These are phyloP conservation scores for Schizonepeta tenuifolia DNA, from an alignment of 257 asterid species.

Conservation along the genomic window DNA sequence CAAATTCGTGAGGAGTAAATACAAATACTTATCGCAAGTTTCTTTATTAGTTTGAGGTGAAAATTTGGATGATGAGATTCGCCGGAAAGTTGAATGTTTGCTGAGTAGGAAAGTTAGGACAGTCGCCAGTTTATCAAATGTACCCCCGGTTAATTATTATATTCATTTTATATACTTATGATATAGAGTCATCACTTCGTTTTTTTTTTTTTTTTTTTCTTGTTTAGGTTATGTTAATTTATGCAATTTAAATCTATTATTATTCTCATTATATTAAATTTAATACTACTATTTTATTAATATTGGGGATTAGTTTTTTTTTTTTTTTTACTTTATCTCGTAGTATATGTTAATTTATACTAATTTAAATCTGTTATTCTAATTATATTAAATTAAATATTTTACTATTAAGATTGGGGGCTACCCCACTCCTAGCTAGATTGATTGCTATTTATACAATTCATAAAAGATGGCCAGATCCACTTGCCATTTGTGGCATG, in stretches of 20 bases:
- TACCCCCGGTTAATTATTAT: not conserved
- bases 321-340: no score
- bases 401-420: no score
- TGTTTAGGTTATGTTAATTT: no score
- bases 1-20: not conserved
- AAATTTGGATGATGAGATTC: not conserved
- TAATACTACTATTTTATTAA: no score
- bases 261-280: no score
- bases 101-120: not conserved
- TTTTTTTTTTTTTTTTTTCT: no score
- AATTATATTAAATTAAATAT: no score
- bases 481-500: not conserved
- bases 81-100: not conserved
- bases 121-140: slow-evolving; percentile 11
- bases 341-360: no score
- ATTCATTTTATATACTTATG: not conserved
- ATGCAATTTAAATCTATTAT: no score
- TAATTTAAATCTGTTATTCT: no score
- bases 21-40: not conserved
- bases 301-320: no score
- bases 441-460: not conserved
- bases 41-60: not conserved
- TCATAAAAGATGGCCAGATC: not conserved
- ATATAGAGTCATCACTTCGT: not conserved
- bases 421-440: no score